These are phyloP conservation scores for Capronia epimyces DNA, from an alignment of 2,329 filamentous ascomycete species.

Conservation along the genomic window DNA sequence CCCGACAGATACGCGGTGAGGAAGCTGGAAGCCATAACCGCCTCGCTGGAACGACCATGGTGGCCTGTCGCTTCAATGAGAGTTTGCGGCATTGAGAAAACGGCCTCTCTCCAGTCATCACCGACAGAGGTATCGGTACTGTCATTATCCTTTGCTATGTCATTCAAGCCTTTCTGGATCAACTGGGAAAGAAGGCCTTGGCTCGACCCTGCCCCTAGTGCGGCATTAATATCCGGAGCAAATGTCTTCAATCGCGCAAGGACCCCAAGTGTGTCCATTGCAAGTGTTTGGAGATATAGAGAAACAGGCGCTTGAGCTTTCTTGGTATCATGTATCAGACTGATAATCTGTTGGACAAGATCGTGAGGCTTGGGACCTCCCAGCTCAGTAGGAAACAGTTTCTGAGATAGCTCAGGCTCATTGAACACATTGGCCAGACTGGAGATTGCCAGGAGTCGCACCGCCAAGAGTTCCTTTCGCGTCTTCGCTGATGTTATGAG, in stretches of 20 bases:
- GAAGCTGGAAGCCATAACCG: conserved; percentile 73
- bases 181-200: conserved; percentile 93
- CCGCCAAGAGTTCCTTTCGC: conserved; percentile 69
- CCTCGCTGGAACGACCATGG: conserved; percentile 60
- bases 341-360: conserved; percentile 83
- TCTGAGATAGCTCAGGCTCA: conserved; percentile 77
- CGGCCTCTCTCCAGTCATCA: conserved; percentile 83
- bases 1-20: conserved; percentile 88
- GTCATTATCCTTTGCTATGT: conserved; percentile 61
- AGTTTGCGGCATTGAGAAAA: conserved; percentile 81
- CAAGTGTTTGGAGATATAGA: conserved; percentile 72
- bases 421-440: conserved; percentile 86
- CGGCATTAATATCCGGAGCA: conserved; percentile 74
- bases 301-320: conserved; percentile 65
- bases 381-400: conserved; percentile 76
- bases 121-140: conserved; percentile 57
- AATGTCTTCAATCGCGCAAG: conserved; percentile 72
- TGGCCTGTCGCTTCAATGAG: conserved; percentile 41
- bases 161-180: conserved; percentile 80
- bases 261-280: conserved; percentile 76
- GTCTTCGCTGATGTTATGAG: conserved; percentile 60
- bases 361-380: conserved; percentile 87
- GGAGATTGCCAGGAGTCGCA: conserved; percentile 78
- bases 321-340: conserved; percentile 78
- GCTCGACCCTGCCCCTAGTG: conserved; percentile 92